These are phyloP conservation scores for Curvularia verruculosa DNA, from an alignment of 2,329 filamentous ascomycete genomes.

Conservation along the genomic window DNA sequence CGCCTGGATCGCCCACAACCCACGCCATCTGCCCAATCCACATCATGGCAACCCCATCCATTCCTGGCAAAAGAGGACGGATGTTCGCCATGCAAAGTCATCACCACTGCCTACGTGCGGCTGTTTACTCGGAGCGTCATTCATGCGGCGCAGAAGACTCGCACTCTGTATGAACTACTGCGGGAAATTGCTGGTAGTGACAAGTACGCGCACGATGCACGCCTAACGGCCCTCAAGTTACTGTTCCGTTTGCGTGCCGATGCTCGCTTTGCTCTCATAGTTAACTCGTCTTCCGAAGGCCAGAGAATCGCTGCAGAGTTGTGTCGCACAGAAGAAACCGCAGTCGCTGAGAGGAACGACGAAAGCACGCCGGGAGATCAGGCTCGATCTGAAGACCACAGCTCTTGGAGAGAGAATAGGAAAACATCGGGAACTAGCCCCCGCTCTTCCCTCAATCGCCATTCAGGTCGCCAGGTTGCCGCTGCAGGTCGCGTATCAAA, in stretches of 20 bases:
- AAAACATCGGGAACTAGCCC: slow-evolving; percentile 40
- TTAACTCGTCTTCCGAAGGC: slow-evolving; percentile 73
- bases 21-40: slow-evolving; percentile 23
- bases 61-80: slow-evolving; percentile 23
- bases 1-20: slow-evolving; percentile 33
- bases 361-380: slow-evolving; percentile 38
- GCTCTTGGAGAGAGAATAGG: slow-evolving; percentile 41
- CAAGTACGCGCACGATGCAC: slow-evolving; percentile 45
- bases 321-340: slow-evolving; percentile 65
- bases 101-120: slow-evolving; percentile 71
- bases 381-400: slow-evolving; percentile 34
- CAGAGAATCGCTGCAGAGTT: slow-evolving; percentile 74
- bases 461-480: slow-evolving; percentile 33
- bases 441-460: slow-evolving; percentile 41
- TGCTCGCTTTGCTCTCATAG: slow-evolving; percentile 75
- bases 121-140: slow-evolving; percentile 79
- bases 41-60: slow-evolving; percentile 26
- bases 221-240: slow-evolving; percentile 47
- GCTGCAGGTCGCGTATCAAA: slow-evolving; percentile 38
- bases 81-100: slow-evolving; percentile 69
- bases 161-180: slow-evolving; percentile 50
- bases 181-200: slow-evolving; percentile 42
- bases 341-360: slow-evolving; percentile 53
- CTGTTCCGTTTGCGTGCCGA: slow-evolving; percentile 85
- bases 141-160: slow-evolving; percentile 67